These are phyloP conservation scores for Dactylellina parvicollis DNA, from an alignment of 2,329 filamentous ascomycete species.

Conservation along the genomic window DNA sequence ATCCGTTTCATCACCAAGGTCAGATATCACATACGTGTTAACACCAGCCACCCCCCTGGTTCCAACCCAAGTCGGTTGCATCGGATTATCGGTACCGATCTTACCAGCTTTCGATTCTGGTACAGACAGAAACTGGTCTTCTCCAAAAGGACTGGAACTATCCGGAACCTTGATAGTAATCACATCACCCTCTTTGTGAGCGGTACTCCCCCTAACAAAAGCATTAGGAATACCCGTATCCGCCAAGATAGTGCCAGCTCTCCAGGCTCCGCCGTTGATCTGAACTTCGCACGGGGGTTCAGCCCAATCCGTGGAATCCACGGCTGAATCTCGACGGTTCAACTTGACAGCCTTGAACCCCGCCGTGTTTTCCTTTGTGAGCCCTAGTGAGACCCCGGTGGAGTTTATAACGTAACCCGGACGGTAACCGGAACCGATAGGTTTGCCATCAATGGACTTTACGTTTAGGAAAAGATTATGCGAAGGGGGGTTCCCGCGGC, in stretches of 20 bases:
- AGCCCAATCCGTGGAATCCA: conserved; percentile 19
- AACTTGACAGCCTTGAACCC: conserved; percentile 36
- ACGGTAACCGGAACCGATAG: conserved; percentile 12
- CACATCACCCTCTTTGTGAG: conserved; percentile 2
- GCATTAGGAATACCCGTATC: conserved; percentile 33
- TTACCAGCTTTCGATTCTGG: conserved; percentile 12
- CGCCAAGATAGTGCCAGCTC: conserved; percentile 21
- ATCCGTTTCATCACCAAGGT: too few species aligned
- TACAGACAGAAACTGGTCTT: conserved; percentile 11
- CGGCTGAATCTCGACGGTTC: background rate
- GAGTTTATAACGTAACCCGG: conserved; percentile 31
- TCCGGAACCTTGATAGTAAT: conserved; percentile 27
- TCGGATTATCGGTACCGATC: conserved; percentile 9
- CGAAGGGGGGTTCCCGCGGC: conserved; percentile 12
- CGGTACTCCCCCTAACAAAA: conserved; percentile 18
- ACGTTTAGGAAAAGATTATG: conserved; percentile 39
- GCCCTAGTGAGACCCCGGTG: conserved; percentile 22
- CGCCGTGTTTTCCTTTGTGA: conserved; percentile 25
- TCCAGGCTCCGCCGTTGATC: conserved; percentile 13
- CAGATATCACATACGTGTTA: conserved; percentile 23
- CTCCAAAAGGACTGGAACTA: conserved; percentile 15
- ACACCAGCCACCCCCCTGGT: conserved; percentile 10
- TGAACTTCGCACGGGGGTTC: conserved; percentile 29
- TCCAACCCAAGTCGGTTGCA: conserved; percentile 46
- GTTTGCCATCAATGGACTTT: conserved; percentile 25